phyloP scores from a whole-genome alignment of 139 green algal species.

The Desmodesmus armatus region DNA sequence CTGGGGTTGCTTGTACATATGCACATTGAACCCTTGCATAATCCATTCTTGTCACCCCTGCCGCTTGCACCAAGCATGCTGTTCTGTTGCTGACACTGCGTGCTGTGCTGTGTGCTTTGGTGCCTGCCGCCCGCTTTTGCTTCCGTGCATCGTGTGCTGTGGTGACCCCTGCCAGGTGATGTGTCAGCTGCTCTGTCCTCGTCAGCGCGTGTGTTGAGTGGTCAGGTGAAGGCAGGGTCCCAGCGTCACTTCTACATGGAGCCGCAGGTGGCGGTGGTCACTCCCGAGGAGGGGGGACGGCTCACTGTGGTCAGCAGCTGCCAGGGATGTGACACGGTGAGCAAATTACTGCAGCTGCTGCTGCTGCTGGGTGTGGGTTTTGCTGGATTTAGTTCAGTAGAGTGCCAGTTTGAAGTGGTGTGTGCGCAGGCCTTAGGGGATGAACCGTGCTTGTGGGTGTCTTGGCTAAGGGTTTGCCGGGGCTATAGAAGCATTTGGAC shows the following conservation, averaged over 20 bases:
- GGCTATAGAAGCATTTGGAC: not conserved
- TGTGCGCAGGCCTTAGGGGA: not conserved
- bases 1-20: no score
- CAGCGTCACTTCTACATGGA: slow-evolving; percentile 79
- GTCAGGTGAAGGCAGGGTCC: slow-evolving; percentile 29
- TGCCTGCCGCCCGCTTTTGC: no score
- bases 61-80: no score
- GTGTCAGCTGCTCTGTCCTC: slow-evolving; percentile 20
- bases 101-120: no score
- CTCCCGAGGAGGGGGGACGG: slow-evolving; percentile 63
- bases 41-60: no score
- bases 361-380: no score
- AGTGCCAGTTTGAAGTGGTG: not conserved
- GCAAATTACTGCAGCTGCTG: slow-evolving; percentile 33
- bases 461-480: no score
- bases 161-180: no score
- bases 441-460: not conserved
- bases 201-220: not conserved
- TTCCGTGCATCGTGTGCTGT: no score
- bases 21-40: no score
- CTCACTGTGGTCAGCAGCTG: slow-evolving; percentile 59
- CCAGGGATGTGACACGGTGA: slow-evolving; percentile 56
- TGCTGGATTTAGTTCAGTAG: not conserved
- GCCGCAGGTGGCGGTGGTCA: slow-evolving; percentile 63
- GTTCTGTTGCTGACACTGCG: no score